These are phyloP conservation scores for Pachysolen tannophilus DNA, from an alignment of 805 yeast species.

Conservation along the genomic window DNA sequence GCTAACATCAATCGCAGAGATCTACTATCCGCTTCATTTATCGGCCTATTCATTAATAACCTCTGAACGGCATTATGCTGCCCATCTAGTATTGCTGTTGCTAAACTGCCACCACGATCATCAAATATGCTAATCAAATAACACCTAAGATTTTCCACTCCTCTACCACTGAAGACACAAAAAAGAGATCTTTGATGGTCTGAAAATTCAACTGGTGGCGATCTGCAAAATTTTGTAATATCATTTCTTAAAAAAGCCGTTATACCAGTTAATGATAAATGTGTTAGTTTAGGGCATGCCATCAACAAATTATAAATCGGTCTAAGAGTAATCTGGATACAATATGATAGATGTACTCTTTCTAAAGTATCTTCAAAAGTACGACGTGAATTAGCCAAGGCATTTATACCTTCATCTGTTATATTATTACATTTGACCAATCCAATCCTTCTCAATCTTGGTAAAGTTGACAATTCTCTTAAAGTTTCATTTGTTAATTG, in stretches of 20 bases:
- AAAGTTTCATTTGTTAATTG: conserved; percentile 82
- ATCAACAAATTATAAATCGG: conserved; percentile 72
- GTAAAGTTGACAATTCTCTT: conserved; percentile 64
- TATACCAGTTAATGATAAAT: conserved; percentile 87
- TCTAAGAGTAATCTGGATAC: conserved; percentile 68
- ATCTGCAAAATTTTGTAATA: conserved; percentile 79
- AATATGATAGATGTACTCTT: conserved; percentile 88
- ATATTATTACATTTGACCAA: conserved; percentile 85
- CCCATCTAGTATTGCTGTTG: too few species aligned
- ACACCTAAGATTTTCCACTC: conserved; percentile 69
- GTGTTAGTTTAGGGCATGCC: conserved; percentile 82
- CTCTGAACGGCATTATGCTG: too few species aligned
- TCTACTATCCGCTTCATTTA: too few species aligned
- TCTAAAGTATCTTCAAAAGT: conserved; percentile 78
- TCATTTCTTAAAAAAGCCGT: conserved; percentile 82
- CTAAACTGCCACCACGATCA: too few species aligned
- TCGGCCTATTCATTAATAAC: too few species aligned
- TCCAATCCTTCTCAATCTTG: conserved; percentile 83
- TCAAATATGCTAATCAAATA: conserved; percentile 44
- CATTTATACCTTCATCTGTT: conserved; percentile 74
- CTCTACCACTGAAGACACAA: conserved; percentile 90
- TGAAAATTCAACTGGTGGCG: conserved; percentile 88
- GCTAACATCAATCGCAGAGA: too few species aligned
- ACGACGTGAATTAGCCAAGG: conserved; percentile 51
- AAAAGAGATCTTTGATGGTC: conserved; percentile 78